A percentile compares a stretch with the other conserved stretches of the same genome.
phyloP scores from a whole-genome alignment of 352 stramenopile genomes.

The Phytopythium vexans region DNA sequence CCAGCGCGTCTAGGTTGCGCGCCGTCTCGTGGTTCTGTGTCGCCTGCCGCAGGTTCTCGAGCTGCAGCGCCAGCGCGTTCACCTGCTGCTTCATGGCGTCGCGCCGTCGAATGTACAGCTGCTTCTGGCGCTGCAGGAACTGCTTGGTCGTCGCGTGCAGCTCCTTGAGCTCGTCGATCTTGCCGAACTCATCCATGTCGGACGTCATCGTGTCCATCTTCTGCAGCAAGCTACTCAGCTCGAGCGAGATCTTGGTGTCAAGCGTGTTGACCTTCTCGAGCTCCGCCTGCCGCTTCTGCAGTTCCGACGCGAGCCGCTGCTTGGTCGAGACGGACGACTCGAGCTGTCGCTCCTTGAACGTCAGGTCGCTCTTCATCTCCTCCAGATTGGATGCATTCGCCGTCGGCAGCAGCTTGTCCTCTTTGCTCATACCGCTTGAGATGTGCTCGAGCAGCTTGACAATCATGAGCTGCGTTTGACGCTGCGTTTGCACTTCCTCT shows the following conservation, averaged over 20 bases:
- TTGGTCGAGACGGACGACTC: slow-evolving; percentile 88
- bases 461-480: slow-evolving; percentile 71
- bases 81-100: slow-evolving; percentile 88
- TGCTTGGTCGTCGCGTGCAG: slow-evolving; percentile 80
- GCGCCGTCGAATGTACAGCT: slow-evolving; percentile 81
- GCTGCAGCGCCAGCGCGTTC: slow-evolving; percentile 43
- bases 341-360: slow-evolving; percentile 92
- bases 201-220: slow-evolving; percentile 86
- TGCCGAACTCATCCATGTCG: slow-evolving; percentile 88
- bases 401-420: slow-evolving; percentile 72
- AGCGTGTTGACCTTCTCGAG: slow-evolving; percentile 91
- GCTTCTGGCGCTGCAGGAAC: slow-evolving; percentile 60
- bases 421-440: slow-evolving; percentile 53
- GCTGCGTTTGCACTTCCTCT: slow-evolving; percentile 51
- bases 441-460: slow-evolving; percentile 92
- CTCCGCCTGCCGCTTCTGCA: slow-evolving; percentile 85
- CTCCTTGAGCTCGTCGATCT: slow-evolving; percentile 84
- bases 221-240: slow-evolving; percentile 76
- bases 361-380: slow-evolving; percentile 88
- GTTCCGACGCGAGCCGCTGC: slow-evolving; percentile 79
- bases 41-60: slow-evolving; percentile 79
- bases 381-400: slow-evolving; percentile 62
- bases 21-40: slow-evolving; percentile 71
- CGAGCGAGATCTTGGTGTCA: slow-evolving; percentile 83
- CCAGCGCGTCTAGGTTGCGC: slow-evolving; percentile 78